Evolutionary conservation across 768 basidiomycete species (phyloP).

Genomic region (Strobilomyces echinocephalus): DNA sequence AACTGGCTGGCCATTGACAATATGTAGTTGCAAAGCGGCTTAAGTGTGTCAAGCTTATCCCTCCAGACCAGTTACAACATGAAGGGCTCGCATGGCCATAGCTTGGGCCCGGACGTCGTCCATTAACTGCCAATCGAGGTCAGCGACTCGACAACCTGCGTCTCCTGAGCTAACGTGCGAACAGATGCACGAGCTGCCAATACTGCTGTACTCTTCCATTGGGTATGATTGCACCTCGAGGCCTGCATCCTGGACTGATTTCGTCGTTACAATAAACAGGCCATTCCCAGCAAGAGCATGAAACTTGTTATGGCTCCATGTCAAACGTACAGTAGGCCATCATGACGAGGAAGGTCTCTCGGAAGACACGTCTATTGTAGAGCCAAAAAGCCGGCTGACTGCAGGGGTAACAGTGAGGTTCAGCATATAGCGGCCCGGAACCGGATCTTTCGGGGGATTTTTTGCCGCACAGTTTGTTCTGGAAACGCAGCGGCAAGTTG

Average conservation of each 20-base stretch:
- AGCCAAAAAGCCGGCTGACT: conserved; percentile 30
- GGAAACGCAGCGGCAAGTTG: conserved; percentile 49
- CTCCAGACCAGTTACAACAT: conserved; percentile 38
- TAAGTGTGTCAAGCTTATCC: conserved; percentile 45
- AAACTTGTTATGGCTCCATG: conserved; percentile 61
- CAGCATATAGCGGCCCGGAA: conserved; percentile 45
- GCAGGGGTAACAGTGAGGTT: conserved; percentile 36
- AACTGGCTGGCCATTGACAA: not conserved
- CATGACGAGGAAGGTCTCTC: conserved; percentile 43
- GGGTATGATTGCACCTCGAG: conserved; percentile 30
- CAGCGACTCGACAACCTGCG: conserved; percentile 2
- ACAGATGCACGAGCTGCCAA: conserved; percentile 49
- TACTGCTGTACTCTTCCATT: conserved; percentile 54
- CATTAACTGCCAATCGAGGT: conserved; percentile 54
- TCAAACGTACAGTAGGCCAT: conserved; percentile 50
- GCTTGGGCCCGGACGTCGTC: conserved; percentile 36
- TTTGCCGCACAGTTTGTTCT: conserved; percentile 50
- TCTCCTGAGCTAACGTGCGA: conserved; percentile 1
- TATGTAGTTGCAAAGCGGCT: conserved; percentile 27
- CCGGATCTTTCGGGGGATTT: conserved; percentile 48
- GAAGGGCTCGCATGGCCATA: conserved; percentile 48
- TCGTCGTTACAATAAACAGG: conserved; percentile 29
- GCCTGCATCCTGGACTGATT: not conserved
- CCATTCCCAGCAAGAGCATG: conserved; percentile 54
- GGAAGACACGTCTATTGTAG: conserved; percentile 54